phyloP scores from a whole-genome alignment of 352 stramenopile genomes.

The Phytophthora syringae region DNA sequence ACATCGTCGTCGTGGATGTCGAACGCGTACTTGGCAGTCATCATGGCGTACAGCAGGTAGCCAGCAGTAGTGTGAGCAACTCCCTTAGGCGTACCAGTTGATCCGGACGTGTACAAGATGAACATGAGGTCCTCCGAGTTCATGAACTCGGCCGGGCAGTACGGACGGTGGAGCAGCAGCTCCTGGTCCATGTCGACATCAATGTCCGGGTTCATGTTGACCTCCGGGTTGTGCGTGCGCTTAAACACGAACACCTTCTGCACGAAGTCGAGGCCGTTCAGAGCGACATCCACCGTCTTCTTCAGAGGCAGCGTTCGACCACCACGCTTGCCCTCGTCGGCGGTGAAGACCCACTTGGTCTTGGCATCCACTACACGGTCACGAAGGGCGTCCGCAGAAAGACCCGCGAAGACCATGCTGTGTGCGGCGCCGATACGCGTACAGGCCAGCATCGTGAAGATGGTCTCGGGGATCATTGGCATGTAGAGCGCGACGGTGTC shows the following conservation, averaged over 20 bases:
- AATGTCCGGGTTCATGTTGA: constrained; percentile 73
- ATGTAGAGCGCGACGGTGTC: constrained; percentile 98
- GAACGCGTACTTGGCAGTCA: constrained; percentile 95
- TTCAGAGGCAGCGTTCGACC: constrained; percentile 94
- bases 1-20: constrained; percentile 93
- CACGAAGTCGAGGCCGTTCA: constrained; percentile 90
- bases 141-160: constrained; percentile 95
- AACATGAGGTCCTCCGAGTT: constrained; percentile 96
- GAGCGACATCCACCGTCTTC: constrained; percentile 93
- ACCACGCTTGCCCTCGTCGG: constrained; percentile 92
- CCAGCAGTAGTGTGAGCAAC: constrained; percentile 95
- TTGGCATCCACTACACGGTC: constrained; percentile 94
- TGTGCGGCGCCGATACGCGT: constrained; percentile 96
- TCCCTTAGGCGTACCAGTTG: constrained; percentile 95
- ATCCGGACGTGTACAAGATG: constrained; percentile 98
- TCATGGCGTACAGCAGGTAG: constrained; percentile 94
- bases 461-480: constrained; percentile 98
- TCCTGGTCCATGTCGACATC: constrained; percentile 95
- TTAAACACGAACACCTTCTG: constrained; percentile 96
- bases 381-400: constrained; percentile 92
- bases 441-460: constrained; percentile 98
- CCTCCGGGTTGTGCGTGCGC: constrained; percentile 75
- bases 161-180: constrained; percentile 89
- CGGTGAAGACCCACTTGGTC: constrained; percentile 92
- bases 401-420: constrained; percentile 97